Evolutionary conservation across 495 filamentous ascomycete genomes (phyloP), one percentile per base, ranked within the genome.

Genomic region (Annulohypoxylon maeteangense): DNA sequence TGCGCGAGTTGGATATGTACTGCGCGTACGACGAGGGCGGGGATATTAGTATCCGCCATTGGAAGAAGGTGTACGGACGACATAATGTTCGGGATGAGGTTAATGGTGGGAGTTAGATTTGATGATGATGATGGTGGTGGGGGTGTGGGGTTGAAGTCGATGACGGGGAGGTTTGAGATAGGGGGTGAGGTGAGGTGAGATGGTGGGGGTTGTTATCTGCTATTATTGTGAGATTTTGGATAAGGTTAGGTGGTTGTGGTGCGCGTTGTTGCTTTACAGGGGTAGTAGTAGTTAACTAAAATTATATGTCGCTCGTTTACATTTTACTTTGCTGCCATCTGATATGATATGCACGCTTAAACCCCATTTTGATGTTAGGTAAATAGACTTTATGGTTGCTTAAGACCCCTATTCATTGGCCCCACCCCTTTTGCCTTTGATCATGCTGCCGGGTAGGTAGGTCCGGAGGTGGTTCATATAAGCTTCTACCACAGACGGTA

Each of bases 1-100:
- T 77, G 60, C 58, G 57, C 45, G 72, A 78, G 42, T 60, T 77
- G 69, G 70, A 76, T 53, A 31, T 78, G 57, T 72, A 68, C 69
- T 72, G 69, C 69, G 25, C 40, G 18, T 1, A 4, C 0, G 25
- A 34, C 25, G 10, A 20, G 29, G 69, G 69, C 44, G 69, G 69
- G 32, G 69, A 67, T 34, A 72, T 72, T 57, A 1, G 4, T 3
- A 67, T 72, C 63, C 3, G 6, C 29, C 12, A 14, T 1, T 71
- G 69, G 69, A 11, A n/a, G 22, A 72, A 72, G 69, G n/a, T 4
- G 31, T 72, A 72, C 36, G 14, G n/a, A 27, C 63, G 69, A 51
- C 63, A 72, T 57, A 53, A 67, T 36, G 4, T 63, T 7, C 63
- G 58, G 0, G 53, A 27, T 16, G 50, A 32, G 11, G 61, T 1